Base-by-base conservation (phyloP, 2,329 filamentous ascomycete genomes). In the Penicillium sp. region DNA sequence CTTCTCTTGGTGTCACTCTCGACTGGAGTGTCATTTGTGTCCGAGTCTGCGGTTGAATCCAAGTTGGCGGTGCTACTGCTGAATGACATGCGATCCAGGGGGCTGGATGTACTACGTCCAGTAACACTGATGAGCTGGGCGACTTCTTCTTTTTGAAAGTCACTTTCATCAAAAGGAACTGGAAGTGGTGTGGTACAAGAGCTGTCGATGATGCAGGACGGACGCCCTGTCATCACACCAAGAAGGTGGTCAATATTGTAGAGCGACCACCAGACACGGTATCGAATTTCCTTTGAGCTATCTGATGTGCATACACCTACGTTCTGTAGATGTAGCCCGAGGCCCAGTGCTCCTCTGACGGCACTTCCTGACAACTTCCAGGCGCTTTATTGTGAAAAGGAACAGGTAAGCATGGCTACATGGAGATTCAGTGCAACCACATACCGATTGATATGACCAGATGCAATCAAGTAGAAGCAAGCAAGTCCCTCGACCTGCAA, bases 181-280 rank as follows among this genome's bases (percentile, higher is more conserved):
- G 77, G 77, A 6, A 80, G 65, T 24, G 78, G 76, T 6, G 76
- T 76, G 22, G 75, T 79, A 64, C 75, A 78, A 37, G 75, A 70
- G 19, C 71, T 70, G 50, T 79, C 76, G n/a, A 70, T 61, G 27
- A 80, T 73, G 62, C 72, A 78, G 16, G 75, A 76, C 16, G 78
- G 76, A 43, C 78, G 73, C n/a, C 78, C 78, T 2, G 78, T 80
- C 66, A 79, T 75, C 35, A 75, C 69, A 50, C 73, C 74, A 18
- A 81, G 70, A 16, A 75, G 72, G 55, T 78, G 75, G 54, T 81
- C 78, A 18, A 79, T 58, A 10, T 70, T 71, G 60, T 78, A 78
- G 22, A 80, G 59, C 24, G 78, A 74, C 75, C 77, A 79, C 78
- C 78, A 80, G 19, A 79, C 72, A 18, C 77, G 74, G 58, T 78